Conservation (phyloP, 2,329 filamentous ascomycete species). For the Xylariaceae sp. region DNA sequence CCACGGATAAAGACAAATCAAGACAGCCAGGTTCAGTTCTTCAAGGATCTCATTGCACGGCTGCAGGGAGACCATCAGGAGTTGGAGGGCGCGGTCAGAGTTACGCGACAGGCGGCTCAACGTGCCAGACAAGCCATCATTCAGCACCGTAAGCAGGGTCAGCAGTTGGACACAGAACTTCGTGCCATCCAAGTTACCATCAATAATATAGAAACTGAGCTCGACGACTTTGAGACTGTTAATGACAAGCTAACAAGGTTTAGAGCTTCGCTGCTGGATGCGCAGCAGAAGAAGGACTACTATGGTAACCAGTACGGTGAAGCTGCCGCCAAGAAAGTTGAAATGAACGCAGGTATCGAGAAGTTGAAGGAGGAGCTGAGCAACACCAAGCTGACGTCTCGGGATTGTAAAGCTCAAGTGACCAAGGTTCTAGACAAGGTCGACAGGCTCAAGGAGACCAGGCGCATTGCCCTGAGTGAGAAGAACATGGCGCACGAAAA, state of each 20-base stretch:
- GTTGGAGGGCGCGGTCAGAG: slow-evolving; percentile 44
- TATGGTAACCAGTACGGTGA: slow-evolving; percentile 53
- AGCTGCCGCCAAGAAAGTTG: slow-evolving; percentile 44
- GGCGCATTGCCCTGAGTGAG: slow-evolving; percentile 49
- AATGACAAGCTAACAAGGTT: slow-evolving; percentile 61
- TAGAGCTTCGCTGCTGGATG: slow-evolving; percentile 51
- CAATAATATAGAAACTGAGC: slow-evolving; percentile 47
- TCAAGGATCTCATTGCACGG: slow-evolving; percentile 46
- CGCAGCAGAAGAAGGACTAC: slow-evolving; percentile 40
- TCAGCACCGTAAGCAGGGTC: slow-evolving; percentile 45
- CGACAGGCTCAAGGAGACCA: slow-evolving; percentile 42
- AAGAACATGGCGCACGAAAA: slow-evolving; percentile 57
- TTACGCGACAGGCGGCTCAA: slow-evolving; percentile 44
- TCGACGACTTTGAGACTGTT: slow-evolving; percentile 62
- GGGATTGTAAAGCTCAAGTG: slow-evolving; percentile 43
- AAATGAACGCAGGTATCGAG: slow-evolving; percentile 42
- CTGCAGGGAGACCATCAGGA: slow-evolving; percentile 51
- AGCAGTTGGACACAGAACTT: slow-evolving; percentile 50
- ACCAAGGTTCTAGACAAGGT: slow-evolving; percentile 53
- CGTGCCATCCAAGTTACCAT: slow-evolving; percentile 59
- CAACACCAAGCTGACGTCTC: slow-evolving; percentile 31
- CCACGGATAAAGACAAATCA: slow-evolving; percentile 78
- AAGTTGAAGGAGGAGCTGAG: slow-evolving; percentile 35
- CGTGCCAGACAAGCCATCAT: slow-evolving; percentile 41
- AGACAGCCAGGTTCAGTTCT: slow-evolving; percentile 56